Conservation (phyloP, 805 yeast species). For the Yamadazyma takamatsuzukensis region DNA sequence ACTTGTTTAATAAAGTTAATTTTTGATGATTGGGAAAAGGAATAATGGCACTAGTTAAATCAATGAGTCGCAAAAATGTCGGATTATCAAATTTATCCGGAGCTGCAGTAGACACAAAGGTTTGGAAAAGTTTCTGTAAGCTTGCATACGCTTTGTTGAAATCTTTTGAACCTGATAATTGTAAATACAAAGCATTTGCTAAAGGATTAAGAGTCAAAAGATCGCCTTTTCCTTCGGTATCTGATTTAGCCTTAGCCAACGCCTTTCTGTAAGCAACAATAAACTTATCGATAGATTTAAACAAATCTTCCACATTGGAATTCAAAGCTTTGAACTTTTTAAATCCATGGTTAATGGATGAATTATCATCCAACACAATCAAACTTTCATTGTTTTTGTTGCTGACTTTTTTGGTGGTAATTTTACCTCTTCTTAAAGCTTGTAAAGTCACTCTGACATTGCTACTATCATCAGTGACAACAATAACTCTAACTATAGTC, state of each 20-base stretch:
- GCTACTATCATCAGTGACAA: constrained; percentile 42
- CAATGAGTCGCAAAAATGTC: constrained; percentile 32
- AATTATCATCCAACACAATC: constrained; percentile 24
- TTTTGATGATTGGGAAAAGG: constrained; percentile 48
- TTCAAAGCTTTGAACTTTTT: constrained; percentile 18
- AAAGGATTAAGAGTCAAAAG: constrained; percentile 56
- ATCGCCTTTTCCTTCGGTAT: constrained; percentile 16
- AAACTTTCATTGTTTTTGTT: constrained; percentile 21
- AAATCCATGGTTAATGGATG: constrained; percentile 10
- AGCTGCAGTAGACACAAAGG: constrained; percentile 13
- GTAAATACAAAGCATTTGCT: constrained; percentile 54
- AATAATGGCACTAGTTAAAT: constrained; percentile 47
- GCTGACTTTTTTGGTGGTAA: constrained; percentile 3
- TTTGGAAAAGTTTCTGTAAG: constrained; percentile 32
- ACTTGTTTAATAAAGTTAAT: constrained; percentile 31
- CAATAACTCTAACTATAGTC: constrained; percentile 47
- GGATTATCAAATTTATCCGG: constrained; percentile 19
- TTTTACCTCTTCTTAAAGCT: constrained; percentile 45
- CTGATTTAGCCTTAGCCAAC: constrained; percentile 16
- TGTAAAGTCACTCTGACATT: constrained; percentile 45
- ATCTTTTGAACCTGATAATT: constrained; percentile 46
- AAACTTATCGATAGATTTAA: constrained; percentile 38
- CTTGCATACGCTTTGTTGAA: constrained; percentile 43
- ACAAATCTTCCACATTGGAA: constrained; percentile 16
- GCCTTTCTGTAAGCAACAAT: constrained; percentile 35